Evolutionary conservation across 805 yeast genomes (phyloP).

Genomic region (Clavispora vitiphila): DNA sequence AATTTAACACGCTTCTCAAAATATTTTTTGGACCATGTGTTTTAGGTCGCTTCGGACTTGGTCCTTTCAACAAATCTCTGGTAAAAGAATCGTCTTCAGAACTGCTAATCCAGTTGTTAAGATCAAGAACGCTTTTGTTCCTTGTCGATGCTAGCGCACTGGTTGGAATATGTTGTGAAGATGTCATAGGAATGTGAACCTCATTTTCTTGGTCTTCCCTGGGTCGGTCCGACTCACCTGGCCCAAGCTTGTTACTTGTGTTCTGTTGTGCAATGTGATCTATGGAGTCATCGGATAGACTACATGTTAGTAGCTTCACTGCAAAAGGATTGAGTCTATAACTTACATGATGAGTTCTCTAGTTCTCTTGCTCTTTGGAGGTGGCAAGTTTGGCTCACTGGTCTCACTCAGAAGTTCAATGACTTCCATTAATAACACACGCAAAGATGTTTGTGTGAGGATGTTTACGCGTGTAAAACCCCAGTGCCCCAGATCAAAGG

Average conservation of each 20-base stretch:
- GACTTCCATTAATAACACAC: constrained; percentile 5
- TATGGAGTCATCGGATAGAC: constrained; percentile 3
- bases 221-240: neutral
- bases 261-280: neutral
- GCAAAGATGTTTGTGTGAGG: neutral
- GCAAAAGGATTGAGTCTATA: no score
- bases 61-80: neutral
- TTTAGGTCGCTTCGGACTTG: neutral
- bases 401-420: constrained; percentile 14
- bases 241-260: neutral
- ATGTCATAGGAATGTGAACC: neutral
- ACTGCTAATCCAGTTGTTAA: constrained; percentile 15
- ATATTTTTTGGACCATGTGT: neutral
- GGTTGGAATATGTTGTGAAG: neutral
- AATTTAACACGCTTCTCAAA: constrained; percentile 1
- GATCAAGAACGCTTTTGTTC: constrained; percentile 9
- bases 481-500: constrained; percentile 18
- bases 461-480: constrained; percentile 10
- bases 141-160: neutral
- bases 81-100: constrained; percentile 15
- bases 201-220: neutral
- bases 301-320: constrained; percentile 5
- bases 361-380: neutral
- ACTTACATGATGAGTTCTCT: constrained; percentile 11
- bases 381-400: neutral